Conservation (phyloP, 371 early-diverging fungal species). For the Circinella umbellata region DNA sequence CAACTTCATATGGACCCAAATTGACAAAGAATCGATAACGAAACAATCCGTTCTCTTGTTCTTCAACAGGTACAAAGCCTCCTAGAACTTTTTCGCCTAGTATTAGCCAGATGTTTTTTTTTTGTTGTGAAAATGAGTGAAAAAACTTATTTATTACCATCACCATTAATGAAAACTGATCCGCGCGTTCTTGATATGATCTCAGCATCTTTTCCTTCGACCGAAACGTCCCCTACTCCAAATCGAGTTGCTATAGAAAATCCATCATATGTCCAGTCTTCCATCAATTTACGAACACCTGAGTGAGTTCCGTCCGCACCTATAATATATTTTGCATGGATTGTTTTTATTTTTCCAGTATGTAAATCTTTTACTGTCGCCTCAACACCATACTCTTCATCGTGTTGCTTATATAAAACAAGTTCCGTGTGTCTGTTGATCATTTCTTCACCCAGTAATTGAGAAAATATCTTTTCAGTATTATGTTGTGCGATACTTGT, state of each 20-base stretch:
- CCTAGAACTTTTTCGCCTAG: too few relatives aligned
- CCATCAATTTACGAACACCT: constrained; percentile 22
- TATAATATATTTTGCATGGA: constrained; percentile 34
- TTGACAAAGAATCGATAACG: too few relatives aligned
- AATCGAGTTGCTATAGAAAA: constrained; percentile 29
- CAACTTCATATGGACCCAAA: too few relatives aligned
- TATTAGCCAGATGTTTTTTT: too few relatives aligned
- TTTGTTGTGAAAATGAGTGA: too few relatives aligned
- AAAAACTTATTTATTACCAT: background rate
- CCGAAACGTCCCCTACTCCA: constrained; percentile 32
- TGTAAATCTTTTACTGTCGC: constrained; percentile 11
- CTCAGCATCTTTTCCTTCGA: constrained; percentile 17
- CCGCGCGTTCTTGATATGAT: background rate
- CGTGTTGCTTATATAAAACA: constrained; percentile 34
- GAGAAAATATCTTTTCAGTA: constrained; percentile 28
- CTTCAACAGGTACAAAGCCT: too few relatives aligned
- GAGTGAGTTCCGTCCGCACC: constrained; percentile 53
- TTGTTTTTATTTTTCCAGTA: background rate
- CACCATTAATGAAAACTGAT: background rate
- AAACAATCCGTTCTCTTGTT: too few relatives aligned
- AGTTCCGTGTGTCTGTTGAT: constrained; percentile 38
- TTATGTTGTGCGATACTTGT: constrained; percentile 29
- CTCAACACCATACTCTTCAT: constrained; percentile 21
- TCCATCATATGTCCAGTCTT: constrained; percentile 43
- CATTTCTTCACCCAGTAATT: constrained; percentile 8